A percentile compares a stretch with the other conserved stretches of the same genome.
Conservation (phyloP, 2,329 filamentous ascomycete species). For the Triangularia setosa region DNA sequence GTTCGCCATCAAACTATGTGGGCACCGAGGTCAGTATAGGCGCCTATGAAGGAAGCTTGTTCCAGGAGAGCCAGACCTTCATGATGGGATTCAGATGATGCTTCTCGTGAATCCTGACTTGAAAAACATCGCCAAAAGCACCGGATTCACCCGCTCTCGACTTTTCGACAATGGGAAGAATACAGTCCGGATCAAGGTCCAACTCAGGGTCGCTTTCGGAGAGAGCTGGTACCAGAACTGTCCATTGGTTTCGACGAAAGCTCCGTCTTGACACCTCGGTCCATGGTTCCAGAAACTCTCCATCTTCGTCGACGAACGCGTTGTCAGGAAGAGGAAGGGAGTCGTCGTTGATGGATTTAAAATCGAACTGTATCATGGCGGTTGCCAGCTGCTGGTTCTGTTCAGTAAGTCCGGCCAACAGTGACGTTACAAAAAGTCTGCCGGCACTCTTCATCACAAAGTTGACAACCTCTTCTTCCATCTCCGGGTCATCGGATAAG, state of each 20-base stretch:
- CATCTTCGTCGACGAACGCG: neutral
- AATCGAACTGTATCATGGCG: neutral
- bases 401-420: neutral
- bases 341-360: neutral
- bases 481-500: neutral
- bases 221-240: neutral
- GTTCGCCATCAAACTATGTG: neutral
- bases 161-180: neutral
- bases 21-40: neutral
- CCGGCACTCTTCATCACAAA: neutral
- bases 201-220: neutral
- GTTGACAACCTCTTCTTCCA: neutral
- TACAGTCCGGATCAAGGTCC: neutral
- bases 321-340: neutral
- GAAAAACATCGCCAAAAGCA: constrained; percentile 5
- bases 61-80: neutral
- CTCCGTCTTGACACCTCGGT: neutral
- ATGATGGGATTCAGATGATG: neutral
- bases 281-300: neutral
- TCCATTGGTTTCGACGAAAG: constrained; percentile 3
- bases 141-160: neutral
- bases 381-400: neutral
- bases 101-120: constrained; percentile 2
- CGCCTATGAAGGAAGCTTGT: neutral
- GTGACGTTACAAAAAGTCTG: neutral